These are phyloP conservation scores for Starmerella powellii DNA, from an alignment of 805 yeast species.

Conservation along the genomic window DNA sequence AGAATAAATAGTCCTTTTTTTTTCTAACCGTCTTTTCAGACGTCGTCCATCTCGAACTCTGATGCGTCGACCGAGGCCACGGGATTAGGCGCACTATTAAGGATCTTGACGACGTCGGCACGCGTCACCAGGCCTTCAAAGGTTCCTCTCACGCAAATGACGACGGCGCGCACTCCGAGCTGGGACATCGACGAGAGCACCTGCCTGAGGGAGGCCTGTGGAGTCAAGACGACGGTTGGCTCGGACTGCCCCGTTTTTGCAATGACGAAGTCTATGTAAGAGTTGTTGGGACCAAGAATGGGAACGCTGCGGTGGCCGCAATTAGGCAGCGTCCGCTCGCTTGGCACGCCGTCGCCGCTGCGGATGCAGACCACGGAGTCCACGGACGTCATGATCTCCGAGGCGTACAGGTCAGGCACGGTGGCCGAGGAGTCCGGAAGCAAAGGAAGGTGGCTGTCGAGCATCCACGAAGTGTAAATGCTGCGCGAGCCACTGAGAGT, in stretches of 20 bases:
- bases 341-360: background rate
- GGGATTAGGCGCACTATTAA: background rate
- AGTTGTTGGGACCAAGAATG: slow-evolving; percentile 11
- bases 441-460: slow-evolving; percentile 4
- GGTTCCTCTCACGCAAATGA: slow-evolving; percentile 11
- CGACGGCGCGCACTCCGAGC: slow-evolving; percentile 19
- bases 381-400: slow-evolving; percentile 11
- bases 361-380: slow-evolving; percentile 3
- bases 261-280: slow-evolving; percentile 10
- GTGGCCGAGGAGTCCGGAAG: slow-evolving; percentile 11
- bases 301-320: slow-evolving; percentile 12
- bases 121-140: slow-evolving; percentile 17
- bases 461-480: slow-evolving; percentile 23
- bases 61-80: slow-evolving; percentile 4
- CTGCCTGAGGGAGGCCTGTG: slow-evolving; percentile 13
- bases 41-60: slow-evolving; percentile 12
- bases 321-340: background rate
- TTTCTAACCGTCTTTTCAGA: no score
- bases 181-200: slow-evolving; percentile 11
- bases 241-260: slow-evolving; percentile 13
- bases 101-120: slow-evolving; percentile 12
- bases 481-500: slow-evolving; percentile 41
- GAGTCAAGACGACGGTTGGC: slow-evolving; percentile 15
- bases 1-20: no score
- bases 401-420: slow-evolving; percentile 13